Conservation (phyloP, 1,284 basidiomycete genomes). For the Ustilago sp. region DNA sequence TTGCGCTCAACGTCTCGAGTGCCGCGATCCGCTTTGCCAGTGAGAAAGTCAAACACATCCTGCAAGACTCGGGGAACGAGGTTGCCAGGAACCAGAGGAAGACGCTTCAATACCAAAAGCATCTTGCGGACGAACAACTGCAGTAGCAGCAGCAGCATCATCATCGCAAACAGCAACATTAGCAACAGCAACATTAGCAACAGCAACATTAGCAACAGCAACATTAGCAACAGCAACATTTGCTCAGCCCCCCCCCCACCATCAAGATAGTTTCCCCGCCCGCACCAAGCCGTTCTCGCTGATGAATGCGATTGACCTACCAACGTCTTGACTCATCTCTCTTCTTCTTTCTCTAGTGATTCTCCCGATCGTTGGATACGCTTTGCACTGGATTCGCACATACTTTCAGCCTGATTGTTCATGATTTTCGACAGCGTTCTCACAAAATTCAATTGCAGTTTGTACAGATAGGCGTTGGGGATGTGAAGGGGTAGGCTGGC, state of each 20-base stretch:
- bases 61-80: conserved; percentile 45
- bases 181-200: conserved; percentile 31
- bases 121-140: conserved; percentile 43
- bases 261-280: conserved; percentile 28
- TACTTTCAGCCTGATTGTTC: background rate
- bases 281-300: background rate
- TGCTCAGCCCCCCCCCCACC: conserved; percentile 27
- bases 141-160: conserved; percentile 47
- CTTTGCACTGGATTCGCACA: conserved; percentile 2
- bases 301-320: conserved; percentile 2
- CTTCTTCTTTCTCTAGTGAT: background rate
- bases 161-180: conserved; percentile 22
- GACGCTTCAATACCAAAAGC: conserved; percentile 43
- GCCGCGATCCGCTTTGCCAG: conserved; percentile 51
- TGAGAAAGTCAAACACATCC: conserved; percentile 40
- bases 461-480: conserved; percentile 33
- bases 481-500: conserved; percentile 37
- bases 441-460: background rate
- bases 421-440: background rate
- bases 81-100: conserved; percentile 38
- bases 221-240: conserved; percentile 25
- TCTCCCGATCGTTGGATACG: background rate
- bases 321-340: background rate
- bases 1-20: conserved; percentile 51
- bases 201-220: conserved; percentile 25